phyloP scores from a whole-genome alignment of 2,329 filamentous ascomycete species.

The Capronia americana region DNA sequence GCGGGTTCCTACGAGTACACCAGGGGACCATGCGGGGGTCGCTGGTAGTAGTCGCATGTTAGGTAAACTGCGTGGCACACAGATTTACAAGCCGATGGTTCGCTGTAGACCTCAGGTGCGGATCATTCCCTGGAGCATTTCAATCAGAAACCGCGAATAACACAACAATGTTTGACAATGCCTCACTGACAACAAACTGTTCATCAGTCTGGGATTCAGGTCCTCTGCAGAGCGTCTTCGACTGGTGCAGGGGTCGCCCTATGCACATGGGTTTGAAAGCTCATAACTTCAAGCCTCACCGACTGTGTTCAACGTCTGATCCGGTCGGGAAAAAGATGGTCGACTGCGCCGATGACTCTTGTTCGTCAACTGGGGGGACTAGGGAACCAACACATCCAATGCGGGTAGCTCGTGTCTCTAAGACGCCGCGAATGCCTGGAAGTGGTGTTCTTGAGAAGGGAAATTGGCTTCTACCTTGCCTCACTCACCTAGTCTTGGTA shows the following conservation, averaged over 20 bases:
- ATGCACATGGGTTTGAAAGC: too few species aligned
- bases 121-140: too few species aligned
- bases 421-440: neutral
- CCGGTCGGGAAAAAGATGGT: neutral
- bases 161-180: too few species aligned
- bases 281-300: neutral
- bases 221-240: too few species aligned
- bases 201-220: too few species aligned
- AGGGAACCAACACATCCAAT: neutral
- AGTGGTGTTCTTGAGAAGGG: constrained; percentile 25
- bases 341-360: neutral
- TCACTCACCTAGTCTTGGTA: too few species aligned
- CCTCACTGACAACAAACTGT: too few species aligned
- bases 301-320: neutral
- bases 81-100: neutral
- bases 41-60: neutral
- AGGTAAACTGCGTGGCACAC: too few species aligned
- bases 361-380: constrained; percentile 12
- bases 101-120: neutral
- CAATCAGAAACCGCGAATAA: too few species aligned
- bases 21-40: too few species aligned
- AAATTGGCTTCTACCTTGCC: neutral
- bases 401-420: neutral
- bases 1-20: too few species aligned
- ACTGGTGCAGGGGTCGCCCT: too few species aligned